Evolutionary conservation across 345 rosid genomes (phyloP), one percentile per base, ranked within the genome.

Genomic region (Tarenaya hassleriana): DNA sequence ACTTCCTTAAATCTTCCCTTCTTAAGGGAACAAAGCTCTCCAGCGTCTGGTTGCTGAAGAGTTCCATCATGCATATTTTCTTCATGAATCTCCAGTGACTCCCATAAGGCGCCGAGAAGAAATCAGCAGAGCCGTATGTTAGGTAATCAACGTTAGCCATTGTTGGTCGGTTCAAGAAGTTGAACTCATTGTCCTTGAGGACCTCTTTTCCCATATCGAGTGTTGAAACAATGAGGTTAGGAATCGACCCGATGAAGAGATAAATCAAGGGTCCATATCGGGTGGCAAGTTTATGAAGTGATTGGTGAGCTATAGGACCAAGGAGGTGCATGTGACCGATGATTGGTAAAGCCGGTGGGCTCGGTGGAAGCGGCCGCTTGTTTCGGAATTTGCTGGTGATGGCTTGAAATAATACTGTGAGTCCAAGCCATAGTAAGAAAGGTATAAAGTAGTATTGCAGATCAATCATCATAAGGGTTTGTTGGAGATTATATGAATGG

Each of bases 41-140:
- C 6, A 80, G 59, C 0, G 71, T 74, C 34, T 69, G 69, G 31
- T 77, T 71, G 12, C 80, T 83, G 4, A 84, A 79, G 33, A 88
- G 73, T 39, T 77, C 75, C 18, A 73, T 60, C 94, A 80, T 80
- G 74, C 88, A 80, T 1, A 88, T 68, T 47, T 75, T 79, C 74
- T 82, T 84, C 80, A 80, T 82, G 79, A 79, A 84, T 67, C 77
- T 88, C 94, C 94, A 88, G 48, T 73, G 68, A 7, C 76, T 66
- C 0, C 94, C 94, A 1, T 79, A 84, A 13, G 76, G 73, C 8
- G 74, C 83, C n/a, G 73, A 71, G 45, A 84, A 75, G 55, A 88
- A 81, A 64, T 82, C 94, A 1, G 90, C 39, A 0, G 90, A 76
- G 34, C 84, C 88, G 53, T 84, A 88, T 11, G 90, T 79, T n/a